Evolutionary conservation across 306 rosid genomes (phyloP).

Genomic region (Vigna reflexopilosa): DNA sequence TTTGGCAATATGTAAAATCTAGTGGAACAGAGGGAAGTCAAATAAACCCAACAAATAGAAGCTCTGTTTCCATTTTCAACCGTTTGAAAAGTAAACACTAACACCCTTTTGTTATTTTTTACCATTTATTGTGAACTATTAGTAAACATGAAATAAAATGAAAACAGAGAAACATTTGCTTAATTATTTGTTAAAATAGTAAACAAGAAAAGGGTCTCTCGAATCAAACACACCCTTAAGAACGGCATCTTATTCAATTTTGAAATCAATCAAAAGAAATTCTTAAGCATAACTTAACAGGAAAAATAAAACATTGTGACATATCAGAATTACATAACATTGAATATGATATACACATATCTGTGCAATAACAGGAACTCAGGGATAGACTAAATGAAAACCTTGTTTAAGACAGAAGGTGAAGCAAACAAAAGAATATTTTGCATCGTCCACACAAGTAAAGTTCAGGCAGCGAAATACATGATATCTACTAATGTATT

Average conservation of each 20-base stretch:
- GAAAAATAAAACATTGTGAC: neutral
- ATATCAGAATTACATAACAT: constrained; percentile 31
- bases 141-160: neutral
- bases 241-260: neutral
- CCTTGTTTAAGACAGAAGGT: neutral
- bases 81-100: neutral
- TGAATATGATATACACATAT: constrained; percentile 34
- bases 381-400: neutral
- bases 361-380: constrained; percentile 33
- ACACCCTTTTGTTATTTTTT: neutral
- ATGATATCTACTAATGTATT: constrained; percentile 13
- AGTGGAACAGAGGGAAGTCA: neutral
- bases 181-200: constrained; percentile 8
- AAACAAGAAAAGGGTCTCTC: neutral
- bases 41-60: neutral
- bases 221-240: neutral
- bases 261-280: constrained; percentile 7
- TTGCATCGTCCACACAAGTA: constrained; percentile 20
- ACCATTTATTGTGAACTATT: neutral
- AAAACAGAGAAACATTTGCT: neutral
- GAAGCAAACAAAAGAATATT: neutral
- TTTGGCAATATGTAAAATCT: neutral
- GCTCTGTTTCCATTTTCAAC: neutral
- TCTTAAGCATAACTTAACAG: constrained; percentile 14
- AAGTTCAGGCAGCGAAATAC: constrained; percentile 13